Conservation (phyloP, 495 filamentous ascomycete species). For the Pseudotulostoma volvatum region DNA sequence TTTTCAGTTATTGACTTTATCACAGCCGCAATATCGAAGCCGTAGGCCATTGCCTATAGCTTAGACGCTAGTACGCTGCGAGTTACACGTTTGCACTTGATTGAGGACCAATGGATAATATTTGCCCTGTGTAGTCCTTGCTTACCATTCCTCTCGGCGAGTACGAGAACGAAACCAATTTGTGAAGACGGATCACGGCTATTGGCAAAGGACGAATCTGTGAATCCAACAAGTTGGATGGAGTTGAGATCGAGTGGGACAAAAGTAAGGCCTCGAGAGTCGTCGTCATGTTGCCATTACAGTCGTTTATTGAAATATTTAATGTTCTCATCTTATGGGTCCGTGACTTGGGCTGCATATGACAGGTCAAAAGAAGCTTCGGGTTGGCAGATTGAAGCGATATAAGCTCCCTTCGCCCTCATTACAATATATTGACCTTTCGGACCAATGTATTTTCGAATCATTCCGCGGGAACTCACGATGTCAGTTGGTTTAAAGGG, state of each 20-base stretch:
- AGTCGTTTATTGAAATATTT: conserved; percentile 1
- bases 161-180: conserved; percentile 7
- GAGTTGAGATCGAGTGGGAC: background rate
- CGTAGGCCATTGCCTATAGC: background rate
- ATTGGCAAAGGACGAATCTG: conserved; percentile 7
- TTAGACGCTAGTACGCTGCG: conserved; percentile 2
- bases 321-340: background rate
- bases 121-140: conserved; percentile 1
- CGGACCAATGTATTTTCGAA: background rate
- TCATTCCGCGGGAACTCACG: background rate
- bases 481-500: background rate
- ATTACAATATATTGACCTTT: background rate
- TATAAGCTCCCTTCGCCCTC: background rate
- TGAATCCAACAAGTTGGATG: conserved; percentile 3
- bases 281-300: background rate
- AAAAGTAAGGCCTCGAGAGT: background rate
- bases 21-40: background rate
- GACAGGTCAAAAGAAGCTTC: conserved; percentile 1
- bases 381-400: background rate
- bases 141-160: background rate
- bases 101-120: conserved; percentile 5
- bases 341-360: background rate
- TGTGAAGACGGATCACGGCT: conserved; percentile 6
- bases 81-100: conserved; percentile 9
- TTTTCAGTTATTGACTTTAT: background rate